Base-by-base conservation (phyloP, 163 green algal genomes). In the Scenedesmus sp. region DNA sequence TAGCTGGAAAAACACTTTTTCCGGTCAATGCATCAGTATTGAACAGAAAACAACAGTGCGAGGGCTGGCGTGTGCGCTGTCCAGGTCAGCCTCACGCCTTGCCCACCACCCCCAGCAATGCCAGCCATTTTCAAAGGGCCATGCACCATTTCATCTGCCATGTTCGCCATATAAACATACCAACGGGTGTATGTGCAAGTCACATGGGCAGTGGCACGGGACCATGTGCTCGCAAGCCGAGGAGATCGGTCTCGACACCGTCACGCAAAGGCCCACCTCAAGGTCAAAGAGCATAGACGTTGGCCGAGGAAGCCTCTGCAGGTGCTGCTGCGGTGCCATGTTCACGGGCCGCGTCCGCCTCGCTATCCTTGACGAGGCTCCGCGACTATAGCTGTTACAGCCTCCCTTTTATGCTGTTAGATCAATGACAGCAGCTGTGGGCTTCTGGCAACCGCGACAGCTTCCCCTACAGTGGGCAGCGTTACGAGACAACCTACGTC, bases 201-300 rank as follows among this genome's bases (percentile, higher is more conserved):
- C 52, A 46, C 56, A 84, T 73, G 34, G 26, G 66, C 56, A 46
- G 23, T 60, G 64, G 6, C 56, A n/a, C n/a, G 15, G 67, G 52
- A 57, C 82, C 18, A 26, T 62, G 20, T 46, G 60, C 20, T n/a
- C 10, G 10, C 10, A 20, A 26, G 64, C 62, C 3, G 67, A 4
- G 4, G 2, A 10, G 46, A 18, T 26, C 77, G 23, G 34, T 2
- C 46, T 85, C 2, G 52, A 16, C 7, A 3, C 16, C 34, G 34
- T 46, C 34, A 46, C 34, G 34, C 34, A 46, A 46, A 46, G 6
- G 54, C 81, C 26, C 54, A 86, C 87, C 73, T 91, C 87, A 8
- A 91, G 87, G 16, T 91, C 87, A 77, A 91, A 91, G 5, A 91
- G 87, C 87, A 91, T 91, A 0, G 66, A 84, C 2, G 86, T 52